Evolutionary conservation across 1,284 basidiomycete genomes (phyloP).

Genomic region (Leccinum fuscescens): DNA sequence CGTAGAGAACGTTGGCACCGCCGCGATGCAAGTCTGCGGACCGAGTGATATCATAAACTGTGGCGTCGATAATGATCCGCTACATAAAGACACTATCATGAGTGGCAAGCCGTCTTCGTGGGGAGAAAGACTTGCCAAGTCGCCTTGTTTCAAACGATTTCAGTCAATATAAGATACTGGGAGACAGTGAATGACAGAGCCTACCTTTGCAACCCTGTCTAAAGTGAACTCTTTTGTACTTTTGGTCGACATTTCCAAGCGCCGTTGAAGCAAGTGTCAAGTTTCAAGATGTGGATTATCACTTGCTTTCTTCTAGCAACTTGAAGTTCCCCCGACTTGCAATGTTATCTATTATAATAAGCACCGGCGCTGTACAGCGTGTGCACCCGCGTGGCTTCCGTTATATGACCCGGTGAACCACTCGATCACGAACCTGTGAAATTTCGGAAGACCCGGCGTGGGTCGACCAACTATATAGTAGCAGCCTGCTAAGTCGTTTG

Average conservation of each 20-base stretch:
- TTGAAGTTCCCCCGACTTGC: too few species aligned
- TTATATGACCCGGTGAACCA: too few species aligned
- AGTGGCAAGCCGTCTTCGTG: background rate
- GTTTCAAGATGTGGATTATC: too few species aligned
- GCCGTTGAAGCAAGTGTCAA: background rate
- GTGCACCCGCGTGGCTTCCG: too few species aligned
- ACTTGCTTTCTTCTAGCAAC: too few species aligned
- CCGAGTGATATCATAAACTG: slow-evolving; percentile 64
- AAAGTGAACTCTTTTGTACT: slow-evolving; percentile 38
- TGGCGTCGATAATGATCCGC: slow-evolving; percentile 68
- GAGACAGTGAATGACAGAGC: background rate
- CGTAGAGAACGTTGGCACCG: slow-evolving; percentile 55
- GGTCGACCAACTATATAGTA: too few species aligned
- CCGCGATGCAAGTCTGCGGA: slow-evolving; percentile 72
- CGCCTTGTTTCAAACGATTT: slow-evolving; percentile 39
- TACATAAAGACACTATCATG: slow-evolving; percentile 16
- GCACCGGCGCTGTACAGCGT: too few species aligned
- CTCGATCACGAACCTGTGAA: too few species aligned
- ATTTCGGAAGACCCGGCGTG: too few species aligned
- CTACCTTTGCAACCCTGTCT: slow-evolving; percentile 57
- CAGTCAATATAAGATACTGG: too few species aligned
- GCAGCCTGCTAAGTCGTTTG: too few species aligned
- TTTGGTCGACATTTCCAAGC: slow-evolving; percentile 30
- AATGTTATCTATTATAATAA: too few species aligned
- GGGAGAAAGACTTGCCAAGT: slow-evolving; percentile 48